Conservation (phyloP, 2,329 filamentous ascomycete species). For the Fusarium sp. region DNA sequence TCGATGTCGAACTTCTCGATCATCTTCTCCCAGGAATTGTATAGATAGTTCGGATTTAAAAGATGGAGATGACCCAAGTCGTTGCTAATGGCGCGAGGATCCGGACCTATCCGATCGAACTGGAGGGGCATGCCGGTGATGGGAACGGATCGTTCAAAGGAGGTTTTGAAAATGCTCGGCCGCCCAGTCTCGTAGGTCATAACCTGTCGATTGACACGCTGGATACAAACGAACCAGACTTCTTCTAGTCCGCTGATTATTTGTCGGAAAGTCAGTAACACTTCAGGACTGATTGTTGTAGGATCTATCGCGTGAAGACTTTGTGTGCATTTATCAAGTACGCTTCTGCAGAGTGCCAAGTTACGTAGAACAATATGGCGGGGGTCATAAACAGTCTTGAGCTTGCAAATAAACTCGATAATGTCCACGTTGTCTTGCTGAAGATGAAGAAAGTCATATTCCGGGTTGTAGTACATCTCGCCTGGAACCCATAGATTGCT, state of each 20-base stretch:
- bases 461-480: background rate
- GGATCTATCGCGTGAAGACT: background rate
- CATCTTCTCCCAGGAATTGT: background rate
- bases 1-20: background rate
- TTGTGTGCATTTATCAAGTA: accelerated
- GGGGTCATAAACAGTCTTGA: background rate
- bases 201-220: background rate
- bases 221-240: background rate
- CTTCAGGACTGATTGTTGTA: background rate
- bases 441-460: conserved; percentile 1
- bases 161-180: background rate
- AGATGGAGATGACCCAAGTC: background rate
- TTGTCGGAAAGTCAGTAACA: background rate
- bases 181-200: too few relatives aligned
- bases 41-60: background rate
- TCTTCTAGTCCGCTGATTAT: background rate
- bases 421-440: background rate
- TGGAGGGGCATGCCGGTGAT: background rate
- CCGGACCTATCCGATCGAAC: background rate
- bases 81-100: background rate
- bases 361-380: background rate
- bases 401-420: background rate
- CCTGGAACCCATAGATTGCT: background rate
- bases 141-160: background rate
- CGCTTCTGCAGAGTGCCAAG: background rate